These are phyloP conservation scores for Exophiala mesophila DNA, from an alignment of 2,329 filamentous ascomycete genomes.

Conservation along the genomic window DNA sequence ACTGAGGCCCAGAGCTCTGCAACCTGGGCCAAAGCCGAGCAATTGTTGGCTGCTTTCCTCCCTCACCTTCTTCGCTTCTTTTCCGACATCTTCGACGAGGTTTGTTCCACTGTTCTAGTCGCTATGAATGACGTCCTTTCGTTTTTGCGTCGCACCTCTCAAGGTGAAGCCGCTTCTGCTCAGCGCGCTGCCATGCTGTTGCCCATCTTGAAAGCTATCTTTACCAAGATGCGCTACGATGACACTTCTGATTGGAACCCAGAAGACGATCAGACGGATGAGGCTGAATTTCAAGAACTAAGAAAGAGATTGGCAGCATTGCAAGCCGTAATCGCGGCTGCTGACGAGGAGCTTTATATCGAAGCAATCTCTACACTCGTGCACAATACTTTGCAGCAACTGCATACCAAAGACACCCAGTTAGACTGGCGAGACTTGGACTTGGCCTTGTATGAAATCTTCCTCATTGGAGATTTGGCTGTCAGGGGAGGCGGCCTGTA, in stretches of 20 bases:
- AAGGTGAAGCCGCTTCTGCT: conserved; percentile 58
- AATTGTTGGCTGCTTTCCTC: conserved; percentile 75
- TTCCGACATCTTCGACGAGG: conserved; percentile 95
- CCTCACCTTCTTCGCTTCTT: conserved; percentile 90
- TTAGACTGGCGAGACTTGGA: conserved; percentile 96
- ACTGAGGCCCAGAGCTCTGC: conserved; percentile 56
- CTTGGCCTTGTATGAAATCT: conserved; percentile 91
- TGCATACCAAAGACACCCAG: conserved; percentile 66
- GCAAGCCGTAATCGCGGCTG: conserved; percentile 85
- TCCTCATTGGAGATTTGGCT: conserved; percentile 89
- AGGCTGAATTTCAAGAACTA: conserved; percentile 94
- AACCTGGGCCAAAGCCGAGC: conserved; percentile 69
- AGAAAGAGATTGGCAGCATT: conserved; percentile 83
- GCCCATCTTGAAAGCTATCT: conserved; percentile 84
- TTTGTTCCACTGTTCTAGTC: conserved; percentile 92
- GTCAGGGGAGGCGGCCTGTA: conserved; percentile 83
- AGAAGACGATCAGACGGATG: conserved; percentile 90
- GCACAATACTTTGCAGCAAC: conserved; percentile 76
- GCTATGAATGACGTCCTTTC: conserved; percentile 88
- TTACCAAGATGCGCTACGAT: conserved; percentile 95
- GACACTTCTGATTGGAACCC: conserved; percentile 91
- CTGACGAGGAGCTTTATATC: conserved; percentile 84
- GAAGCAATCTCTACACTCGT: conserved; percentile 83
- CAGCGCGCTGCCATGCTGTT: conserved; percentile 78
- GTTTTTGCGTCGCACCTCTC: conserved; percentile 74